Evolutionary conservation across 257 asterid genomes (phyloP), one percentile per base, ranked within the genome.

Genomic region (Primulina eburnea): DNA sequence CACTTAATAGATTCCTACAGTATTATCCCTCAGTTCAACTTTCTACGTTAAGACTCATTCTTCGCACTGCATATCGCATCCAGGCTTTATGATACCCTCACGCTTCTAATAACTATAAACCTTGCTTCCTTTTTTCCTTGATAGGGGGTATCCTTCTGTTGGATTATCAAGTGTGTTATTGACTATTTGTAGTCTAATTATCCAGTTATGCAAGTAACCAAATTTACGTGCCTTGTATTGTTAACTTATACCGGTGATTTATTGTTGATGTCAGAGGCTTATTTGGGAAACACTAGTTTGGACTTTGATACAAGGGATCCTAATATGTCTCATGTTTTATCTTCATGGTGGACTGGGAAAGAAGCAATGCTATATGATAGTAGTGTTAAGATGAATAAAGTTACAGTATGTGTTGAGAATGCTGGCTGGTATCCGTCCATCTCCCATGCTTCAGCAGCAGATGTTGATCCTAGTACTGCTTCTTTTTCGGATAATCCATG

Each of bases 191-290:
- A 65, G 66, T 28, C 28, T 8, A n/a, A 26, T 35, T 30, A 26
- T 63, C 67, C 59, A 55, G 21, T 77, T 29, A 4, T 69, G 8
- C 34, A 17, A 65, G 35, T 6, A 67, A 60, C 57, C 58, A 69
- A 35, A 28, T 17, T 16, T 5, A 5, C 10, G 56, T 16, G 69
- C 67, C 33, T n/a, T 12, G 21, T 62, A 40, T 64, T 35, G 2
- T 50, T 50, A 50, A 50, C 57, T 50, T 50, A 50, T 67, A 34
- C 63, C n/a, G 38, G 67, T 73, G 30, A 71, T 74, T 67, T 43
- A 26, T 72, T 85, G 37, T 76, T 83, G 76, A 78, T 81, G 67
- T 62, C 86, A 88, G 98, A 90, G 74, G 90, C 78, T 75, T 91
- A 82, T 74, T 86, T 82, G 71, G 85, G 82, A 74, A 81, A 85